phyloP scores from a whole-genome alignment of 2,329 filamentous ascomycete species.

The Sarocladium brachiariae region DNA sequence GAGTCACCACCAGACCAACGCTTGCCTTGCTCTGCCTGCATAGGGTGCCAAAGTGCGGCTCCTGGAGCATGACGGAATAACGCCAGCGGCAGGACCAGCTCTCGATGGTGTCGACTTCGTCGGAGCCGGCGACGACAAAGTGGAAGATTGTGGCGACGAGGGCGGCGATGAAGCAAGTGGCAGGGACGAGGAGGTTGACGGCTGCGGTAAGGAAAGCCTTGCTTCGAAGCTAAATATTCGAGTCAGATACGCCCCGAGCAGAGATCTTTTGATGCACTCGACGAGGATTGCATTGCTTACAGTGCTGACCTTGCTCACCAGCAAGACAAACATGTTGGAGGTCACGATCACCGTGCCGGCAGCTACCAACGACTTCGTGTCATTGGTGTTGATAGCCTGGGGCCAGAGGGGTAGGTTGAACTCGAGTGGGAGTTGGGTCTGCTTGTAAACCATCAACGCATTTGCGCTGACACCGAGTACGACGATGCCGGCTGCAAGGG shows the following conservation, averaged over 20 bases:
- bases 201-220: conserved; percentile 16
- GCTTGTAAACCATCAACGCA: conserved; percentile 47
- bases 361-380: conserved; percentile 47
- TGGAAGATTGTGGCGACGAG: conserved; percentile 50
- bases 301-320: conserved; percentile 38
- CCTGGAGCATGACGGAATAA: conserved; percentile 40
- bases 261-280: not conserved
- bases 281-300: conserved; percentile 34
- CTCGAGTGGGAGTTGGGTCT: conserved; percentile 40
- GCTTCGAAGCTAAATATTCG: conserved; percentile 9
- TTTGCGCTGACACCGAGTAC: conserved; percentile 49
- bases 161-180: conserved; percentile 28
- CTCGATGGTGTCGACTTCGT: conserved; percentile 48
- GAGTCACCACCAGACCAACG: conserved; percentile 46
- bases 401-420: conserved; percentile 53
- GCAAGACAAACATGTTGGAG: conserved; percentile 40
- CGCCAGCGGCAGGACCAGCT: conserved; percentile 59
- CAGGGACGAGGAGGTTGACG: conserved; percentile 21
- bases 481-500: conserved; percentile 43
- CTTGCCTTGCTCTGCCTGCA: conserved; percentile 50
- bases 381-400: conserved; percentile 46
- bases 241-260: too few relatives aligned
- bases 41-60: conserved; percentile 49
- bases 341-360: conserved; percentile 44
- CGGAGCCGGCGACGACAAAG: conserved; percentile 50